Evolutionary conservation across 73 alveolate species (phyloP).

Genomic region (Tetrahymena malaccensis): DNA sequence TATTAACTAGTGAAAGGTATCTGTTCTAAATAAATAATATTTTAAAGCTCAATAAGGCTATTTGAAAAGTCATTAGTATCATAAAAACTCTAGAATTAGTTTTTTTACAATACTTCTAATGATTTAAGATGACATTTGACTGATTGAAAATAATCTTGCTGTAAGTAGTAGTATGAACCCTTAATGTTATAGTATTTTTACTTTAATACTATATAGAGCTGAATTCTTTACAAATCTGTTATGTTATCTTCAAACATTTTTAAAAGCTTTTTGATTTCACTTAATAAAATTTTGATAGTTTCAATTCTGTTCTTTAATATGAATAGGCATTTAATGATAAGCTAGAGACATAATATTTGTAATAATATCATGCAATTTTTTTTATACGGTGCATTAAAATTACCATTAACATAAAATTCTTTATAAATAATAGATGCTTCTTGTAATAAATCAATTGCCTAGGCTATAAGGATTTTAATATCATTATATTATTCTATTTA

Average conservation of each 20-base stretch:
- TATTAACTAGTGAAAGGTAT: not conserved
- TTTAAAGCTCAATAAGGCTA: not conserved
- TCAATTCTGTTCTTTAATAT: not conserved
- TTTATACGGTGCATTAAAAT: not conserved
- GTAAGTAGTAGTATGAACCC: not conserved
- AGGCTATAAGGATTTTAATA: not conserved
- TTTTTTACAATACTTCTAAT: not conserved
- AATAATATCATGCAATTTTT: not conserved
- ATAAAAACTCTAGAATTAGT: not conserved
- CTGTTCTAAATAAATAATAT: not conserved
- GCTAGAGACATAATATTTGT: not conserved
- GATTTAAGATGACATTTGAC: not conserved
- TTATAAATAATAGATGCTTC: not conserved
- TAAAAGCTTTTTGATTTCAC: not conserved
- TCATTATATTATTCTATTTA: not conserved
- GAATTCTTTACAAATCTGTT: not conserved
- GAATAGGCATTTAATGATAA: not conserved
- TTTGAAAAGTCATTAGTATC: not conserved
- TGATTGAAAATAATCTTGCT: not conserved
- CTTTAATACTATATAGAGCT: not conserved
- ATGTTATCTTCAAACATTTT: not conserved
- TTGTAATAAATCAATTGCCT: not conserved
- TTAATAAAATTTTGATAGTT: not conserved
- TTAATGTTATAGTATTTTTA: not conserved
- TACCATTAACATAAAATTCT: not conserved